These are phyloP conservation scores for Pyrenochaeta sp. DNA, from an alignment of 2,329 filamentous ascomycete species.

Conservation along the genomic window DNA sequence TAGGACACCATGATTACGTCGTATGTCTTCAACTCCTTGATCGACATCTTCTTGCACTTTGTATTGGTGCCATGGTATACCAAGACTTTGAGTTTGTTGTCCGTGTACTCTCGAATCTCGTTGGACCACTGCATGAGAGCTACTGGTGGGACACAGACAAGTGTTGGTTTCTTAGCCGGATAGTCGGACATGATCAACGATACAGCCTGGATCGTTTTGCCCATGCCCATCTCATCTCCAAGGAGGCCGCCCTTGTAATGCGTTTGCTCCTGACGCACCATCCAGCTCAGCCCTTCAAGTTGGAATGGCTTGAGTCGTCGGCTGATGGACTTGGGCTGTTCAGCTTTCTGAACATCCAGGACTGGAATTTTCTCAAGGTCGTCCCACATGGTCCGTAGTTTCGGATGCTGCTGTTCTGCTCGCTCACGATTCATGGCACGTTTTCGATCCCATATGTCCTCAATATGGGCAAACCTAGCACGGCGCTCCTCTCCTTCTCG, in stretches of 20 bases:
- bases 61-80: constrained; percentile 88
- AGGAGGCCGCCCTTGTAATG: constrained; percentile 88
- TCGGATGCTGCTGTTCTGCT: constrained; percentile 78
- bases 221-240: constrained; percentile 98
- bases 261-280: constrained; percentile 86
- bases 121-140: constrained; percentile 91
- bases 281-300: constrained; percentile 92
- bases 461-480: constrained; percentile 42
- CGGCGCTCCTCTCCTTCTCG: constrained; percentile 24
- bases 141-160: constrained; percentile 91
- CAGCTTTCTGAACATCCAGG: constrained; percentile 69
- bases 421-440: constrained; percentile 66
- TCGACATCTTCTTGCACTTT: constrained; percentile 78
- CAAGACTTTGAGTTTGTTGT: constrained; percentile 87
- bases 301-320: constrained; percentile 92
- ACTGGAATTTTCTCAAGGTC: constrained; percentile 72
- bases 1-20: constrained; percentile 98
- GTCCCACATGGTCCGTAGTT: constrained; percentile 84
- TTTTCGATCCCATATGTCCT: constrained; percentile 51
- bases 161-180: constrained; percentile 79
- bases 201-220: constrained; percentile 97
- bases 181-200: constrained; percentile 98
- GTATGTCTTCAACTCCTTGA: constrained; percentile 78
- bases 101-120: constrained; percentile 71
- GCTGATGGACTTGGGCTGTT: constrained; percentile 79